These are phyloP conservation scores for Phytophthora lateralis DNA, from an alignment of 352 stramenopile species.

Conservation along the genomic window DNA sequence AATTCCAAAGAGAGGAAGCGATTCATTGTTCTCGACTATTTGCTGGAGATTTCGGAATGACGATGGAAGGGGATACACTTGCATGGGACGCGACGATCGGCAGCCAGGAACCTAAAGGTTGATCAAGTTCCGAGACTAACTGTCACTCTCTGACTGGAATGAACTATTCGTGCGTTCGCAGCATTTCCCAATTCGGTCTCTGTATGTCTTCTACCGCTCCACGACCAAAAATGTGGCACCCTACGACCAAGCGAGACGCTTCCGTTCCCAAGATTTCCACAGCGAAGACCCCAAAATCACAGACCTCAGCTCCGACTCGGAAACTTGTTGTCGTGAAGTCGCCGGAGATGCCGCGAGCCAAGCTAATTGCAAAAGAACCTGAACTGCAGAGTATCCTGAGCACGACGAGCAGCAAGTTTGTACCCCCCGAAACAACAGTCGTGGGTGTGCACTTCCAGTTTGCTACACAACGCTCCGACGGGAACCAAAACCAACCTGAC, in stretches of 20 bases:
- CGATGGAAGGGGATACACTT: constrained; percentile 2
- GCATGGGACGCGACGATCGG: constrained; percentile 3
- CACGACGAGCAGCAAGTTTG: constrained; percentile 17
- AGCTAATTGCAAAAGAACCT: constrained; percentile 15
- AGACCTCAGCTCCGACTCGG: neutral
- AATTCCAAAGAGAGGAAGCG: constrained; percentile 28
- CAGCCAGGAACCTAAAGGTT: too few species aligned
- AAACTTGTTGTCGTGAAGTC: constrained; percentile 8
- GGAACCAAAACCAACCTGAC: constrained; percentile 2
- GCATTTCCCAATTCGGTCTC: constrained; percentile 8
- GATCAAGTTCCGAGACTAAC: constrained; percentile 2
- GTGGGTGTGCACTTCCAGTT: constrained; percentile 32
- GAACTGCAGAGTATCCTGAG: constrained; percentile 23
- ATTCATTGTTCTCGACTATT: constrained; percentile 19
- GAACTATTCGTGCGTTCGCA: neutral
- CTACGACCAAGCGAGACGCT: constrained; percentile 3
- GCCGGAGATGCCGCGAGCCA: neutral
- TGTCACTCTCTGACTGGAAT: constrained; percentile 12
- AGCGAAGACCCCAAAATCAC: neutral
- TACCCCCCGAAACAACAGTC: neutral
- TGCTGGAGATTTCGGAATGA: constrained; percentile 1
- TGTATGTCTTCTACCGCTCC: constrained; percentile 8
- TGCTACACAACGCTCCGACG: neutral
- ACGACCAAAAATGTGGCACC: neutral
- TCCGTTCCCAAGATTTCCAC: neutral